These are phyloP conservation scores for Pestalotiopsis fici DNA, from an alignment of 2,329 filamentous ascomycete species.

Conservation along the genomic window DNA sequence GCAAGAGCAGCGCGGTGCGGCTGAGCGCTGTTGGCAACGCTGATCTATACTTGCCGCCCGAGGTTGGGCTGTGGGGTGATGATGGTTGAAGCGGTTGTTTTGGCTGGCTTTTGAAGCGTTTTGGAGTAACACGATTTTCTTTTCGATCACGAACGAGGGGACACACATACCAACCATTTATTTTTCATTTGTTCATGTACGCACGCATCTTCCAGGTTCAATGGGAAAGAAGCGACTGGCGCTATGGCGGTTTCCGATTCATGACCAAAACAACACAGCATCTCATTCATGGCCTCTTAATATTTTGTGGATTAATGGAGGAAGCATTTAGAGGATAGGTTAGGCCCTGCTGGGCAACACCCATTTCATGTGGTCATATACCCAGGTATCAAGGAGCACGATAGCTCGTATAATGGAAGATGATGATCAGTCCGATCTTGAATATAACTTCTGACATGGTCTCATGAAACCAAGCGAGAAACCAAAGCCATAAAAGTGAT, in stretches of 20 bases:
- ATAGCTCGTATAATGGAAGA: not conserved
- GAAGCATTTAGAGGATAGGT: not conserved
- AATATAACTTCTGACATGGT: not conserved
- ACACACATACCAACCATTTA: not conserved
- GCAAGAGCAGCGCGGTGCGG: conserved; percentile 41
- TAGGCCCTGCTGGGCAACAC: not conserved
- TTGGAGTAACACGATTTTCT: not conserved
- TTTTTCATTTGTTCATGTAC: conserved; percentile 1
- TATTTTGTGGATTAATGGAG: not conserved
- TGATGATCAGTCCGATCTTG: not conserved
- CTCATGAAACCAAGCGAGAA: not conserved
- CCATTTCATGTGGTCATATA: not conserved
- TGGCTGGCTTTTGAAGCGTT: not conserved
- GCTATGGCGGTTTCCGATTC: not conserved
- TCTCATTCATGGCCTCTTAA: not conserved
- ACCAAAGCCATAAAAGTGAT: not conserved
- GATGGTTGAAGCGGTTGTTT: conserved; percentile 31
- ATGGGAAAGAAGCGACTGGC: not conserved
- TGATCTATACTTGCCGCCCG: conserved; percentile 26
- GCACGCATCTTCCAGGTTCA: not conserved
- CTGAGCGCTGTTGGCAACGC: conserved; percentile 40
- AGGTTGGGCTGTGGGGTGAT: conserved; percentile 37
- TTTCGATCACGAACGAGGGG: not conserved
- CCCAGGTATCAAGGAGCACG: not conserved
- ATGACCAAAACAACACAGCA: not conserved